These are phyloP conservation scores for Plasmodium vinckei DNA, from an alignment of 169 alveolate species.

Conservation along the genomic window DNA sequence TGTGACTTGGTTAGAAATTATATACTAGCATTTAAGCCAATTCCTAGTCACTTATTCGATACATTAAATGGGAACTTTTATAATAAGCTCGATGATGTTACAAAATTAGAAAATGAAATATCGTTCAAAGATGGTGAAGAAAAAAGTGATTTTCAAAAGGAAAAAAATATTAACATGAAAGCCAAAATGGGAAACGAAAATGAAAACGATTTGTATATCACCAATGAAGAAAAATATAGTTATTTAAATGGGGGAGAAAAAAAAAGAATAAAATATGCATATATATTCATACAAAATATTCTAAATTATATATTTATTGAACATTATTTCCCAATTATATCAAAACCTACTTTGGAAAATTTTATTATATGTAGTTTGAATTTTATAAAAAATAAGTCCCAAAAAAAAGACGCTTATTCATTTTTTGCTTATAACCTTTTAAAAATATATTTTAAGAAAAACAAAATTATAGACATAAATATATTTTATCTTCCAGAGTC, in stretches of 20 bases:
- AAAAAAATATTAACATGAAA: neutral
- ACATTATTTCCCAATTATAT: constrained; percentile 17
- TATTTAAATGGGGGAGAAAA: constrained; percentile 3
- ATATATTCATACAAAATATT: constrained; percentile 28
- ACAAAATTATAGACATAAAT: neutral
- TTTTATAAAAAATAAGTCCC: constrained; percentile 46
- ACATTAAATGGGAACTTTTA: neutral
- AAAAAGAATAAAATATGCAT: constrained; percentile 7
- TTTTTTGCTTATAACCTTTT: constrained; percentile 21
- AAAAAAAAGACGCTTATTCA: constrained; percentile 7
- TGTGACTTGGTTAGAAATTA: constrained; percentile 5
- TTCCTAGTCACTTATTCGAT: constrained; percentile 7
- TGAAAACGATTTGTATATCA: neutral
- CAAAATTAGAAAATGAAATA: no score
- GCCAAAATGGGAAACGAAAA: neutral
- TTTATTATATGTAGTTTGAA: constrained; percentile 27
- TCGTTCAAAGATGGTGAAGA: no score
- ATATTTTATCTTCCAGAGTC: constrained; percentile 5
- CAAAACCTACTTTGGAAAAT: constrained; percentile 20
- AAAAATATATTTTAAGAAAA: constrained; percentile 18
- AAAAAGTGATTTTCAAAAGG: no score
- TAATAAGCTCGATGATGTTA: no score
- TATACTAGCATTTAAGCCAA: neutral
- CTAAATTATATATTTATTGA: constrained; percentile 24
- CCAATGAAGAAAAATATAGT: neutral